These are phyloP conservation scores for Aspergillus sp. DNA, from an alignment of 2,329 filamentous ascomycete species.

Conservation along the genomic window DNA sequence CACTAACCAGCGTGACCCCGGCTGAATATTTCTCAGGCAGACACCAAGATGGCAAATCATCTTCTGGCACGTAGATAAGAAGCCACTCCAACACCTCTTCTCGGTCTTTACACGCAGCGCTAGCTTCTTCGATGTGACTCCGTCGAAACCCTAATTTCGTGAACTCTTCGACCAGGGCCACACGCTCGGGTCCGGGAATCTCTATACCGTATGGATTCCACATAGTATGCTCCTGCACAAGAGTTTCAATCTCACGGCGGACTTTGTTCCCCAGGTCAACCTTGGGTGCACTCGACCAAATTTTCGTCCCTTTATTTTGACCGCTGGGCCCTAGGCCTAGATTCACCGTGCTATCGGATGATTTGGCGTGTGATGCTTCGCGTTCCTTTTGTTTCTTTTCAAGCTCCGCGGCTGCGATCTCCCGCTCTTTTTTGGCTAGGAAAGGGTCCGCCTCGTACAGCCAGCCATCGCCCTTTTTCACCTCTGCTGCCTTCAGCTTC, in stretches of 20 bases:
- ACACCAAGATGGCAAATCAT: constrained; percentile 91
- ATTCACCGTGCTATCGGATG: constrained; percentile 65
- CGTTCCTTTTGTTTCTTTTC: constrained; percentile 78
- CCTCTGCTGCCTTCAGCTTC: constrained; percentile 75
- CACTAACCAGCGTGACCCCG: constrained; percentile 81
- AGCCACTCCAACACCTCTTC: constrained; percentile 96
- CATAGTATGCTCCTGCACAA: constrained; percentile 73
- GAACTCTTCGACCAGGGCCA: constrained; percentile 69
- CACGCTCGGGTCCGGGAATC: constrained; percentile 60
- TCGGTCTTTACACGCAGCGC: constrained; percentile 81
- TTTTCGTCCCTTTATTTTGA: constrained; percentile 59
- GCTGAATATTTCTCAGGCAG: constrained; percentile 89
- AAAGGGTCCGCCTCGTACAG: constrained; percentile 97
- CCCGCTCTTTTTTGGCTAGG: constrained; percentile 72
- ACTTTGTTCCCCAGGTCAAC: constrained; percentile 89
- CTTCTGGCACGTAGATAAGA: constrained; percentile 93
- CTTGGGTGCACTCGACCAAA: constrained; percentile 80
- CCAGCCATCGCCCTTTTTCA: constrained; percentile 75
- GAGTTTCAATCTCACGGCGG: constrained; percentile 72
- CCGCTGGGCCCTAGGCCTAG: constrained; percentile 45
- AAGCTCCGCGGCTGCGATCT: constrained; percentile 71
- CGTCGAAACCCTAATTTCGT: constrained; percentile 78
- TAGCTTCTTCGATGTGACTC: constrained; percentile 86
- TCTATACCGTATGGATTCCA: constrained; percentile 82
- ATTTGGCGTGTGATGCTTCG: constrained; percentile 59